Evolutionary conservation across 2,329 filamentous ascomycete genomes (phyloP).

Genomic region (Trichoderma sp.): DNA sequence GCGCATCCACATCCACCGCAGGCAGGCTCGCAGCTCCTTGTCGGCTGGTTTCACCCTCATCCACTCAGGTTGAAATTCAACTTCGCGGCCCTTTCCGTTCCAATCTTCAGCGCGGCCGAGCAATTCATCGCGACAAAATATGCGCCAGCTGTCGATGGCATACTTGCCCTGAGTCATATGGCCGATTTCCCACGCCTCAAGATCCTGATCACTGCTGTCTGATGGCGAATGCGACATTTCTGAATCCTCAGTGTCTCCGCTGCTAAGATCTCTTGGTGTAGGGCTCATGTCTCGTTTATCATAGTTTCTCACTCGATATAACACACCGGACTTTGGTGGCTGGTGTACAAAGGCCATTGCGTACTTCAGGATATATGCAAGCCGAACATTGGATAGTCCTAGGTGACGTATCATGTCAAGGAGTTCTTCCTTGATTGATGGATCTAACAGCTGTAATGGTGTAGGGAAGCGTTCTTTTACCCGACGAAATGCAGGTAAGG

Average conservation of each 20-base stretch:
- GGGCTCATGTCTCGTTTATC: slow-evolving; percentile 37
- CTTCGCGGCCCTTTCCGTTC: slow-evolving; percentile 57
- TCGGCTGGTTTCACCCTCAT: slow-evolving; percentile 80
- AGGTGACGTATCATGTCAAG: slow-evolving; percentile 66
- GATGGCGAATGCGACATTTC: not conserved
- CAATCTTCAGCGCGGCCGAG: slow-evolving; percentile 66
- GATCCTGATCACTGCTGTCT: slow-evolving; percentile 15
- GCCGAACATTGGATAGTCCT: slow-evolving; percentile 69
- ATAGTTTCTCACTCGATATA: slow-evolving; percentile 57
- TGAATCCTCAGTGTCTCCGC: slow-evolving; percentile 11
- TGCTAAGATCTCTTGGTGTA: not conserved
- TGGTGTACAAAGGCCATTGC: slow-evolving; percentile 66
- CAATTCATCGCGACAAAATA: slow-evolving; percentile 83
- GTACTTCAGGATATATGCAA: slow-evolving; percentile 67
- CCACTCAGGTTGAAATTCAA: slow-evolving; percentile 81
- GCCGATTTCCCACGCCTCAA: slow-evolving; percentile 75
- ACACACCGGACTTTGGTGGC: slow-evolving; percentile 60
- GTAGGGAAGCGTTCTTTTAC: slow-evolving; percentile 71
- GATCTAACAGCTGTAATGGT: slow-evolving; percentile 60
- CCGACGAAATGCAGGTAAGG: slow-evolving; percentile 73
- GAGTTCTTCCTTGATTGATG: slow-evolving; percentile 52
- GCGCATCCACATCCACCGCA: slow-evolving; percentile 90
- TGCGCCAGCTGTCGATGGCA: slow-evolving; percentile 86
- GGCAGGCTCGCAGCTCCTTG: slow-evolving; percentile 84
- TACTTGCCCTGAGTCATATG: slow-evolving; percentile 83